Percentiles rank a stretch among this genome's conserved stretches.
Evolutionary conservation across 2,329 filamentous ascomycete genomes (phyloP).

Genomic region (Colletotrichum higginsianum): DNA sequence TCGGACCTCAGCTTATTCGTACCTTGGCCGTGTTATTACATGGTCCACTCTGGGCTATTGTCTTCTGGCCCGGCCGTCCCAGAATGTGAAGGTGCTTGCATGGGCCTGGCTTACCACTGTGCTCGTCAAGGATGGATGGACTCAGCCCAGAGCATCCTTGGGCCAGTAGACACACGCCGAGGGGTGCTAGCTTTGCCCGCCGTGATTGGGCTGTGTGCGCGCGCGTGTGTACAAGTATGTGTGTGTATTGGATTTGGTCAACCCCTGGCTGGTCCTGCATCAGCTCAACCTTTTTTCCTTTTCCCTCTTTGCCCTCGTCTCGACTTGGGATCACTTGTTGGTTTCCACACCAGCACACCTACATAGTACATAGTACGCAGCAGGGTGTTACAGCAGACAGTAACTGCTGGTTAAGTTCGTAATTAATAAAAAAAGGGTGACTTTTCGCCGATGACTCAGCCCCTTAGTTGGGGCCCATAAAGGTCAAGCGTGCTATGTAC

Average conservation of each 20-base stretch:
- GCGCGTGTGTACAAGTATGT: too few species aligned
- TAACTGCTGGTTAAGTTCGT: too few species aligned
- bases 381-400: too few species aligned
- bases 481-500: not conserved
- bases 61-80: conserved; percentile 25
- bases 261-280: conserved; percentile 29
- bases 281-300: conserved; percentile 22
- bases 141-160: conserved; percentile 12
- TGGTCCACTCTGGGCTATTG: conserved; percentile 28
- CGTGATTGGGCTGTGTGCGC: not conserved
- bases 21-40: conserved; percentile 31
- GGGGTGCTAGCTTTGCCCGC: not conserved
- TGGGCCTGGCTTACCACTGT: conserved; percentile 6
- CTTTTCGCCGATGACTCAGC: too few species aligned
- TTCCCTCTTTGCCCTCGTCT: not conserved
- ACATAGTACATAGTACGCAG: not conserved
- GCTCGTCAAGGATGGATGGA: conserved; percentile 5
- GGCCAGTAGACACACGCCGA: not conserved
- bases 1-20: conserved; percentile 30
- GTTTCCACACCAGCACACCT: conserved; percentile 4
- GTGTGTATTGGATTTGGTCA: conserved; percentile 16
- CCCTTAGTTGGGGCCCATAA: too few species aligned
- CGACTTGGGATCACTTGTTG: conserved; percentile 16
- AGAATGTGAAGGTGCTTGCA: conserved; percentile 15
- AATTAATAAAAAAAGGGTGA: too few species aligned